phyloP scores from a whole-genome alignment of 2,329 filamentous ascomycete genomes.

The Colletotrichum sublineola region DNA sequence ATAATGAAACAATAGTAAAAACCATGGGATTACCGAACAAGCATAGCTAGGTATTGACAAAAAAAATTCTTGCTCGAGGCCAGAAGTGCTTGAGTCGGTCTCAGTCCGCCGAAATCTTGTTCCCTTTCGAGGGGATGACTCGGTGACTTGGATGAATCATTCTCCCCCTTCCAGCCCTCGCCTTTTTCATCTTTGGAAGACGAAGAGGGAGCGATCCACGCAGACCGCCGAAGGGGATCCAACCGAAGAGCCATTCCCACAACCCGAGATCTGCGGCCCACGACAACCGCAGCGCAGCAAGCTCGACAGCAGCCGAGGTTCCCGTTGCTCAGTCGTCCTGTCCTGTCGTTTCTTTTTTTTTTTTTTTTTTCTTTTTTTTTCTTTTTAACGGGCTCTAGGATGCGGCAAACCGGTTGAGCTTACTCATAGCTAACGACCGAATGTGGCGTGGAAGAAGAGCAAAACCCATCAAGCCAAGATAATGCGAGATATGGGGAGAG shows the following conservation, averaged over 20 bases:
- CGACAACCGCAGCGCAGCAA: neutral
- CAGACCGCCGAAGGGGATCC: neutral
- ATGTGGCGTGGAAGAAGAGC: neutral
- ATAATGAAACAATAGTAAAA: constrained; percentile 24
- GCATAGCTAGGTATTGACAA: constrained; percentile 3
- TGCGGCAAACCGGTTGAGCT: constrained; percentile 16
- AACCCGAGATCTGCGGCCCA: neutral
- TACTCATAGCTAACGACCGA: constrained; percentile 18
- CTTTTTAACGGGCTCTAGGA: neutral
- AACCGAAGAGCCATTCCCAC: neutral
- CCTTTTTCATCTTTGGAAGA: neutral
- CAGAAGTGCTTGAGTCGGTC: constrained; percentile 29
- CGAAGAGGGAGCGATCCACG: neutral
- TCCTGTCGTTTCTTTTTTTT: constrained; percentile 10
- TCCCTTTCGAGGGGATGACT: constrained; percentile 22
- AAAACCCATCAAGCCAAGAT: neutral
- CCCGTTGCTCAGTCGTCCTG: neutral
- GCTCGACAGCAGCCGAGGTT: neutral
- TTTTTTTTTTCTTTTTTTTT: neutral
- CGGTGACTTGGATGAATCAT: neutral
- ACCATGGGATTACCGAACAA: constrained; percentile 22
- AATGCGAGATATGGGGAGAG: constrained; percentile 3
- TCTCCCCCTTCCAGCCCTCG: constrained; percentile 2
- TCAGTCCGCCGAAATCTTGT: neutral
- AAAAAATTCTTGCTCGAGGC: constrained; percentile 18